A percentile compares a stretch with the other conserved stretches of the same genome.
These are phyloP conservation scores for Colletotrichum phormii DNA, from an alignment of 2,329 filamentous ascomycete species.

Conservation along the genomic window DNA sequence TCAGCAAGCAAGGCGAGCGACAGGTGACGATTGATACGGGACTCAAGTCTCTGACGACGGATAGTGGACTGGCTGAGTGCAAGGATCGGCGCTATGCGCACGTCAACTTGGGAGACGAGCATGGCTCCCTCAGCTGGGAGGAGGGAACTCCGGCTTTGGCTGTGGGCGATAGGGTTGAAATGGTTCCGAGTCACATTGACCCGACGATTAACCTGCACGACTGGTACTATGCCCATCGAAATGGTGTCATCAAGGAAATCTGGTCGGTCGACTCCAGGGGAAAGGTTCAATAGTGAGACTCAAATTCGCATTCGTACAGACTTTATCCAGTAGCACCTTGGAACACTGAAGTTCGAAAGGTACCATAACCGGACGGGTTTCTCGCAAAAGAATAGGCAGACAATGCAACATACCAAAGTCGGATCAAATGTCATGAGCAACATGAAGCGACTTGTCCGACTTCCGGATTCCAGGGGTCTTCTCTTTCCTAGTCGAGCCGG, in stretches of 20 bases:
- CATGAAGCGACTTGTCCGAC: too few species aligned
- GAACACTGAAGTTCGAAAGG: too few species aligned
- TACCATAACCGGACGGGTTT: too few species aligned
- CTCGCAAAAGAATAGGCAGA: too few species aligned
- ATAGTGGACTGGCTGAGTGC: conserved; percentile 62
- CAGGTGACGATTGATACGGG: conserved; percentile 61
- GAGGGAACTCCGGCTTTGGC: conserved; percentile 50
- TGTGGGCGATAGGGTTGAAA: conserved; percentile 61
- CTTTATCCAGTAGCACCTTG: neutral
- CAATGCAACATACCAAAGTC: too few species aligned
- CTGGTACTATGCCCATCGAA: conserved; percentile 60
- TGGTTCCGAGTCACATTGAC: conserved; percentile 67
- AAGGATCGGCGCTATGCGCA: conserved; percentile 56
- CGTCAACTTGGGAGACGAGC: conserved; percentile 60
- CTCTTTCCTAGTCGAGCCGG: too few species aligned
- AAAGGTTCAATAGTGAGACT: conserved; percentile 56
- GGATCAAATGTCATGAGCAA: too few species aligned
- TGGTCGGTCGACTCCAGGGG: conserved; percentile 63
- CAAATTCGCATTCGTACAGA: too few species aligned
- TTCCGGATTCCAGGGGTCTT: too few species aligned
- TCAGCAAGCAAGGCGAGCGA: conserved; percentile 58
- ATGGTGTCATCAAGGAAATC: conserved; percentile 61
- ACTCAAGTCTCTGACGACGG: conserved; percentile 60
- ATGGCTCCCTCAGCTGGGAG: conserved; percentile 59
- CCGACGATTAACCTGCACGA: conserved; percentile 65